These are phyloP conservation scores for Quercus lobata DNA, from an alignment of 331 rosid species.

Conservation along the genomic window DNA sequence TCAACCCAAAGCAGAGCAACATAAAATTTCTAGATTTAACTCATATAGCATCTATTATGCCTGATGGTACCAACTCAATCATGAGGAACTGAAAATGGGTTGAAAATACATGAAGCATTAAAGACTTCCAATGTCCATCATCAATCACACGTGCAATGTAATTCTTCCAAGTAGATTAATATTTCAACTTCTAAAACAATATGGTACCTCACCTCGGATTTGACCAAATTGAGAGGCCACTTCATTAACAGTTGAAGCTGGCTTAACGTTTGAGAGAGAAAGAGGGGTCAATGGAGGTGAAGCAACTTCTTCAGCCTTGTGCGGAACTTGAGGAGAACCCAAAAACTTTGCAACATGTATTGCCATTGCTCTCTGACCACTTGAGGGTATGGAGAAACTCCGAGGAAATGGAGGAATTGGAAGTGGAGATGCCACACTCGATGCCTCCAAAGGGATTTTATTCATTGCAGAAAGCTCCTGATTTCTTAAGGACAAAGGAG, in stretches of 20 bases:
- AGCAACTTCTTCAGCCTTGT: conserved; percentile 49
- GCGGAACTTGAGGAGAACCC: conserved; percentile 53
- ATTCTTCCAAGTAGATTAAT: background rate
- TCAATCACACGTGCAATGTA: background rate
- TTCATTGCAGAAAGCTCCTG: conserved; percentile 41
- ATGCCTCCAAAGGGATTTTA: conserved; percentile 48
- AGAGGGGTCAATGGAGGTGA: conserved; percentile 79
- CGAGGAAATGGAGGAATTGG: conserved; percentile 80
- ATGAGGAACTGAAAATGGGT: no score
- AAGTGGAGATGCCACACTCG: conserved; percentile 75
- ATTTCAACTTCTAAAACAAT: background rate
- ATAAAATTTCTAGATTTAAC: no score
- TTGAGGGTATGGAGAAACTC: conserved; percentile 84
- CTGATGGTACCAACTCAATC: no score
- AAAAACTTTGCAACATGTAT: conserved; percentile 59
- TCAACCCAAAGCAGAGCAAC: no score
- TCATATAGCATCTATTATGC: no score
- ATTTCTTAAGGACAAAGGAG: conserved; percentile 60
- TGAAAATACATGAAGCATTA: no score
- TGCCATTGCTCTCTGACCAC: conserved; percentile 64
- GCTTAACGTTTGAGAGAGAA: conserved; percentile 35
- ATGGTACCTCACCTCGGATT: conserved; percentile 41
- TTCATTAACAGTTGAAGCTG: conserved; percentile 41
- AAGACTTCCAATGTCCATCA: no score
- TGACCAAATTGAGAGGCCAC: conserved; percentile 55